Evolutionary conservation across 805 yeast species (phyloP), one percentile per base, ranked within the genome.

Genomic region (Nadsonia fulvescens): DNA sequence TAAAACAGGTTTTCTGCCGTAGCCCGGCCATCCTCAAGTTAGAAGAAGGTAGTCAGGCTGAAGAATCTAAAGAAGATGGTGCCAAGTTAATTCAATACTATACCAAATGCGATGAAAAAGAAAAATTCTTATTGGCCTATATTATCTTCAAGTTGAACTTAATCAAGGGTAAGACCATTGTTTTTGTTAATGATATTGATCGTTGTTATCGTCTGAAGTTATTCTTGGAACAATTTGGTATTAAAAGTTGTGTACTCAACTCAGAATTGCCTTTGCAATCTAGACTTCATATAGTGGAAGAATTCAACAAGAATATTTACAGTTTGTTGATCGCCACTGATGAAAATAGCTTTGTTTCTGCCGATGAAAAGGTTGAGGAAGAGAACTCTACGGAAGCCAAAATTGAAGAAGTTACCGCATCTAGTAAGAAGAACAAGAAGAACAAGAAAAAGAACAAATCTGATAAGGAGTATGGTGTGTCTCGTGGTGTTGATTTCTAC

Each of bases 401-500:
- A 7, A 17, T 17, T 5, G 23, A 26, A 11, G 32, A 27, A 11
- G 35, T 24, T n/a, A 14, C 32, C n/a, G 14, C 23, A 17, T 15
- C 28, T 14, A 12, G 24, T 19, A 18, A 23, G 23, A 22, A 32
- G 9, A 28, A 36, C 19, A 35, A 36, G 23, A 23, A 31, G 24
- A 28, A 28, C 34, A 37, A 36, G 29, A 36, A 32, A 21, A 37
- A 37, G 25, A 35, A 43, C 4, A 56, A 54, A 30, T 58, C 63
- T 31, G 82, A 74, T 42, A 61, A 58, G 34, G 96, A 89, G 40
- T 89, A 75, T 45, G 92, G 95, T 36, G 95, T 83, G 21, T 76
- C 94, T 14, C 68, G 98, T 50, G 98, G 98, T 44, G 91, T 89
- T 20, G 98, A 89, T 53, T 89, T 89, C 60, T 72, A 66, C 41